phyloP scores from a whole-genome alignment of 2,329 filamentous ascomycete species.

The Colletotrichum sp. region DNA sequence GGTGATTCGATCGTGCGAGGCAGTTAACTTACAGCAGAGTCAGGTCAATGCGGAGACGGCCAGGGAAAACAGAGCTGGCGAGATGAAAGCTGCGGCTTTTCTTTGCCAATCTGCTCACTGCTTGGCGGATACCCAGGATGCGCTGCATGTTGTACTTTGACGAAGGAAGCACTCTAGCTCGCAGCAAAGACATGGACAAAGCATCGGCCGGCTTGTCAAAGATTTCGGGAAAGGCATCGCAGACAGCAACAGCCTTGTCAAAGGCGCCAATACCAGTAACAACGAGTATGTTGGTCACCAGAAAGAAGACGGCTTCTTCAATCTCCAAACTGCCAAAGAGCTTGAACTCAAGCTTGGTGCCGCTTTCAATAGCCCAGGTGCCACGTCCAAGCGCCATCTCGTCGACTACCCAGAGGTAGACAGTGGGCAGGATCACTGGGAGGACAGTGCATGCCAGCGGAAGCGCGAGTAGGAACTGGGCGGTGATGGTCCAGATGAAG shows the following conservation, averaged over 20 bases:
- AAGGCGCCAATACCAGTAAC: conserved; percentile 73
- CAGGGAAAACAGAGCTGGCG: conserved; percentile 72
- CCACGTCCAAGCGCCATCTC: conserved; percentile 70
- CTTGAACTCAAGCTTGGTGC: conserved; percentile 69
- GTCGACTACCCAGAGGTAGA: conserved; percentile 77
- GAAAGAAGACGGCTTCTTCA: conserved; percentile 78
- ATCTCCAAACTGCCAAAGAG: conserved; percentile 72
- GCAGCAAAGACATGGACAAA: conserved; percentile 54
- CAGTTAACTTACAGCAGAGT: conserved; percentile 59
- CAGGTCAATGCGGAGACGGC: conserved; percentile 70
- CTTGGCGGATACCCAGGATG: conserved; percentile 63
- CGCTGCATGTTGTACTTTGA: conserved; percentile 61
- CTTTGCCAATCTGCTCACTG: conserved; percentile 58
- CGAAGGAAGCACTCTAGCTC: conserved; percentile 51
- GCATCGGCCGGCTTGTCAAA: conserved; percentile 54
- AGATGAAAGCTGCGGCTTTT: conserved; percentile 80
- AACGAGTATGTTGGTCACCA: conserved; percentile 72
- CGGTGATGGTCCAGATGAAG: conserved; percentile 67
- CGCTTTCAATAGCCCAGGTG: conserved; percentile 73
- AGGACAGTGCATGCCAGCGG: conserved; percentile 62
- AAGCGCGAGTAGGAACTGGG: conserved; percentile 66
- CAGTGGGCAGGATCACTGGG: conserved; percentile 67
- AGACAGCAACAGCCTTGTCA: conserved; percentile 71
- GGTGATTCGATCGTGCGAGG: not conserved
- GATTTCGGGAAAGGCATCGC: conserved; percentile 65